A percentile compares a stretch with the other conserved stretches of the same genome.
Conservation (phyloP, 805 yeast genomes). For the Saccharomycopsis fodiens region DNA sequence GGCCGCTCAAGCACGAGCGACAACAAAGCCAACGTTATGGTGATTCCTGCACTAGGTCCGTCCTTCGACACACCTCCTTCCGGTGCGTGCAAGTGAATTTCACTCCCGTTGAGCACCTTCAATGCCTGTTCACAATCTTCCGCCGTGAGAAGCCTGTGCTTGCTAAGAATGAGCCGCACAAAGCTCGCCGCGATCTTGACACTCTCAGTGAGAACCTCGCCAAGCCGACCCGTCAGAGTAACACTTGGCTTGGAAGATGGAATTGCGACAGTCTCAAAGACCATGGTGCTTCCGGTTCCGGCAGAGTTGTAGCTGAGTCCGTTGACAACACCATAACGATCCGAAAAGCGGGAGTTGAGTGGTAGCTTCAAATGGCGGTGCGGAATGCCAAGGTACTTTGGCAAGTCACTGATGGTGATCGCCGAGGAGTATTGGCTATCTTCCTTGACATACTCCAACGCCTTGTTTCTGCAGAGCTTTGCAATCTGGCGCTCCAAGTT, state of each 20-base stretch:
- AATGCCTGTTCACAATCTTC: slow-evolving; percentile 30
- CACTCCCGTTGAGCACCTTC: slow-evolving; percentile 42
- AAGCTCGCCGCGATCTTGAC: slow-evolving; percentile 72
- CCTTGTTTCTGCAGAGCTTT: slow-evolving; percentile 71
- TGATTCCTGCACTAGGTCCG: slow-evolving; percentile 47
- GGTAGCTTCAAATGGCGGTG: slow-evolving; percentile 28
- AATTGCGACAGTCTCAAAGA: slow-evolving; percentile 70
- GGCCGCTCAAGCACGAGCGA: slow-evolving; percentile 62
- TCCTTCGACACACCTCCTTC: slow-evolving; percentile 60
- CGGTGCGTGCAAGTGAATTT: slow-evolving; percentile 64
- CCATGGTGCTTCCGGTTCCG: slow-evolving; percentile 76
- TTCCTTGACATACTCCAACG: slow-evolving; percentile 53
- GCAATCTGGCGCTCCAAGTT: slow-evolving; percentile 70
- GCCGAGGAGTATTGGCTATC: slow-evolving; percentile 29
- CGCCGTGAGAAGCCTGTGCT: slow-evolving; percentile 26
- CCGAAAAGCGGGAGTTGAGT: slow-evolving; percentile 36
- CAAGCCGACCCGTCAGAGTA: slow-evolving; percentile 73
- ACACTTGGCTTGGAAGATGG: slow-evolving; percentile 31
- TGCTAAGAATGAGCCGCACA: slow-evolving; percentile 49
- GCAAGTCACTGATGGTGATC: slow-evolving; percentile 49
- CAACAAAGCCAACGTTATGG: slow-evolving; percentile 73
- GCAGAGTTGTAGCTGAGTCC: slow-evolving; percentile 83
- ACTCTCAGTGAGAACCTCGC: slow-evolving; percentile 73
- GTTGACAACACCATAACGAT: slow-evolving; percentile 66
- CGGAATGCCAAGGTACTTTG: slow-evolving; percentile 65